phyloP scores from a whole-genome alignment of 352 stramenopile genomes.

The Globisporangium apiculatum region DNA sequence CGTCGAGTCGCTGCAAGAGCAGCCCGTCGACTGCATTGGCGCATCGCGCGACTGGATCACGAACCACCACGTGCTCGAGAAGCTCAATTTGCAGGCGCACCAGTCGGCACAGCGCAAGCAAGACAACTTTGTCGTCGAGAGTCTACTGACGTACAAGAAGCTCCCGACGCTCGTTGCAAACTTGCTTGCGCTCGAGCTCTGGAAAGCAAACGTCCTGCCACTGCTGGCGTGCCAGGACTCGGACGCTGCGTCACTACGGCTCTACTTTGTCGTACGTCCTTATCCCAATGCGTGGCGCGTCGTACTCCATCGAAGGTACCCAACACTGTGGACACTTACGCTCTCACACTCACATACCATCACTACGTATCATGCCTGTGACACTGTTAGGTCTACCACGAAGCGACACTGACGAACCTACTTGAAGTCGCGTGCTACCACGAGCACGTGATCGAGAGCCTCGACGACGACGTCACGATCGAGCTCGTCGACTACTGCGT shows the following conservation, averaged over 20 bases:
- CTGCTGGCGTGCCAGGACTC: slow-evolving; percentile 39
- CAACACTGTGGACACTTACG: no score
- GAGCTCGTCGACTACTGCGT: slow-evolving; percentile 93
- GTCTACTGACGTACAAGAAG: slow-evolving; percentile 89
- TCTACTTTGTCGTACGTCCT: slow-evolving; percentile 86
- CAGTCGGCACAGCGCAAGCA: slow-evolving; percentile 86
- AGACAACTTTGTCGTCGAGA: slow-evolving; percentile 93
- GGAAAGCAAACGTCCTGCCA: slow-evolving; percentile 80
- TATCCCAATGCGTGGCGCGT: no score
- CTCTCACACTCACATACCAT: no score
- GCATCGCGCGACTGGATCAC: slow-evolving; percentile 64
- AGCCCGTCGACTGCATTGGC: slow-evolving; percentile 61
- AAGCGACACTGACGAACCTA: slow-evolving; percentile 84
- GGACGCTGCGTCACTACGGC: slow-evolving; percentile 62
- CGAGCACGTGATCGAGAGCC: slow-evolving; percentile 81
- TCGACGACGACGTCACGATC: slow-evolving; percentile 86
- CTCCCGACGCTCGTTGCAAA: slow-evolving; percentile 84
- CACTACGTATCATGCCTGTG: background rate
- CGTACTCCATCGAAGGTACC: no score
- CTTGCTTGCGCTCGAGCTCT: slow-evolving; percentile 86
- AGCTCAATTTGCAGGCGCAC: slow-evolving; percentile 91
- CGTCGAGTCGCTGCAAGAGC: slow-evolving; percentile 61
- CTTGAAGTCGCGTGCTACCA: slow-evolving; percentile 88
- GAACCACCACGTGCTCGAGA: slow-evolving; percentile 86
- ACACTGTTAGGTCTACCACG: slow-evolving; percentile 69